phyloP scores from a whole-genome alignment of 305 asterid species.

The Solanum chacoense region DNA sequence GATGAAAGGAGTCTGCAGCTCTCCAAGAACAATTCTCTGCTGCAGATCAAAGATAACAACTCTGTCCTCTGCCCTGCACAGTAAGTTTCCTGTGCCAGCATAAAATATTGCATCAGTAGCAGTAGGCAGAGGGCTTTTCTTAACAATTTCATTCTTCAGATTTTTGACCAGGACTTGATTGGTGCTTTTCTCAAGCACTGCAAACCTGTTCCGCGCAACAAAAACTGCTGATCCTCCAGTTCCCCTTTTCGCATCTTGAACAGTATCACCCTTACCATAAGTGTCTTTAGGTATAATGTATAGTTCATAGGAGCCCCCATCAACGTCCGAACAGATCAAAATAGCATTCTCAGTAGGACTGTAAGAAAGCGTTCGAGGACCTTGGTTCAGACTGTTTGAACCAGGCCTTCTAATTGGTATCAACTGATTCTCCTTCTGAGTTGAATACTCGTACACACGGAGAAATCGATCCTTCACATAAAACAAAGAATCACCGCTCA shows the following conservation, averaged over 20 bases:
- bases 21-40: conserved; percentile 61
- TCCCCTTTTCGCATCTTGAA: conserved; percentile 73
- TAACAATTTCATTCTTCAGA: conserved; percentile 35
- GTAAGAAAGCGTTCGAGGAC: conserved; percentile 57
- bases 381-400: conserved; percentile 39
- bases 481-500: conserved; percentile 57
- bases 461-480: conserved; percentile 64
- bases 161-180: conserved; percentile 32
- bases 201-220: conserved; percentile 71
- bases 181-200: conserved; percentile 49
- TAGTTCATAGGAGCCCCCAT: conserved; percentile 75
- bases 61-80: conserved; percentile 78
- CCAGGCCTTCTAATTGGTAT: conserved; percentile 37
- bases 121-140: conserved; percentile 50
- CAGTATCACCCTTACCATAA: conserved; percentile 58
- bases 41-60: conserved; percentile 66
- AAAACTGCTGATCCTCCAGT: conserved; percentile 70
- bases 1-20: conserved; percentile 56
- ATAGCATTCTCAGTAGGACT: conserved; percentile 75
- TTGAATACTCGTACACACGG: conserved; percentile 27
- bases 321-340: conserved; percentile 59
- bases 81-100: conserved; percentile 75
- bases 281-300: conserved; percentile 60
- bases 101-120: conserved; percentile 65
- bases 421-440: conserved; percentile 31